These are phyloP conservation scores for Apiospora aurea DNA, from an alignment of 2,329 filamentous ascomycete genomes.

Conservation along the genomic window DNA sequence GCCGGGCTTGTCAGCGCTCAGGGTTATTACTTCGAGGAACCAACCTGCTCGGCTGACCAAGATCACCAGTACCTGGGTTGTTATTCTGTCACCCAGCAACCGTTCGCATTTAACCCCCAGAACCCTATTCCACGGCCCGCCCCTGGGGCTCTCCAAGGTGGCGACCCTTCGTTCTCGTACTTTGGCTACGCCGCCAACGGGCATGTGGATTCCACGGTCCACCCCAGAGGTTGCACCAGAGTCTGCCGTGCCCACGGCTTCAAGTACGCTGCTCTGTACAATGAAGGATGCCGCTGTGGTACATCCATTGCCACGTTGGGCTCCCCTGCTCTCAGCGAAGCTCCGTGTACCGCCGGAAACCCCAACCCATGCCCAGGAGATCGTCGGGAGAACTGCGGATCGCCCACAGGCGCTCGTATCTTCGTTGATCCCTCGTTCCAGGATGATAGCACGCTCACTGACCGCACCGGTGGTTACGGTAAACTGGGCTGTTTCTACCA, in stretches of 20 bases:
- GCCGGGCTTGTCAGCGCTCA: constrained; percentile 31
- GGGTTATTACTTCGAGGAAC: constrained; percentile 31
- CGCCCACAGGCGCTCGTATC: constrained; percentile 32
- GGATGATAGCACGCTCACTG: constrained; percentile 22
- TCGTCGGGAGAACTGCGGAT: constrained; percentile 37
- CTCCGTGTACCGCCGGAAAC: background rate
- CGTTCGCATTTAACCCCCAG: background rate
- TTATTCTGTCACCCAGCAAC: background rate
- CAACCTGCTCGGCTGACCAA: constrained; percentile 25
- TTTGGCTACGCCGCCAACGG: background rate
- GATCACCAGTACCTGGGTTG: constrained; percentile 24
- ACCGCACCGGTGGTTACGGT: background rate
- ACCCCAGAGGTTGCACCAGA: constrained; percentile 35
- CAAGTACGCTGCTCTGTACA: constrained; percentile 34
- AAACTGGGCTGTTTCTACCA: background rate
- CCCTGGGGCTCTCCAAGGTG: background rate
- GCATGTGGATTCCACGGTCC: constrained; percentile 31
- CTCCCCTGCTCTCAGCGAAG: background rate
- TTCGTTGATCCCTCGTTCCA: constrained; percentile 40
- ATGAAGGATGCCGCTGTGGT: constrained; percentile 38
- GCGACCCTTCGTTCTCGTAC: background rate
- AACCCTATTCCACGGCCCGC: background rate
- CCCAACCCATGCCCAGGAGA: constrained; percentile 36
- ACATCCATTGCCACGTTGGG: constrained; percentile 16
- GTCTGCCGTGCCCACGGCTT: constrained; percentile 39